Conservation (phyloP, 805 yeast genomes). For the Candida quercuum region DNA sequence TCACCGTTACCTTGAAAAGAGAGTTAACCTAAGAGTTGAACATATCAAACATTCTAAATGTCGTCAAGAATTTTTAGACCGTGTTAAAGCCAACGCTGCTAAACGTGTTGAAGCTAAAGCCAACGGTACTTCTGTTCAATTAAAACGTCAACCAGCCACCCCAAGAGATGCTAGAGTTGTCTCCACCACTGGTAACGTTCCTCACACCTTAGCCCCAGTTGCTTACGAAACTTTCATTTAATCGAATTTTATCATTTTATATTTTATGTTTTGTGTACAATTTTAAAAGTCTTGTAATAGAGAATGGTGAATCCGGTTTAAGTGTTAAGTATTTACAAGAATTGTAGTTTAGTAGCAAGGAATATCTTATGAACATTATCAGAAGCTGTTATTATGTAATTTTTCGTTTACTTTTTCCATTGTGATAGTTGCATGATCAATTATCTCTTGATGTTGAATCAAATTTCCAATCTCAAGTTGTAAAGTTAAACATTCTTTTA, state of each 20-base stretch:
- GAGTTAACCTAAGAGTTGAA: conserved; percentile 97
- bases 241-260: conserved; percentile 25
- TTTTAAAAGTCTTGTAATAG: conserved; percentile 5
- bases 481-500: conserved; percentile 34
- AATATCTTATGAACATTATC: too few species aligned
- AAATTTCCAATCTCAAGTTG: conserved; percentile 33
- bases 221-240: conserved; percentile 99
- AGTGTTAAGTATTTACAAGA: too few species aligned
- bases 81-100: conserved; percentile 96
- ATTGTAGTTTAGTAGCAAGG: too few species aligned
- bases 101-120: conserved; percentile 92
- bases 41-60: conserved; percentile 99
- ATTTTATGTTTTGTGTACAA: conserved; percentile 22
- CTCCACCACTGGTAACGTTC: conserved; percentile 74
- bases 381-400: conserved; percentile 8
- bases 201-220: conserved; percentile 98
- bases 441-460: conserved; percentile 26
- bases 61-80: conserved; percentile 97
- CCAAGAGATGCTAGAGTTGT: conserved; percentile 93
- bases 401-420: conserved; percentile 5
- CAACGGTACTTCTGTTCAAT: conserved; percentile 81
- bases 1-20: conserved; percentile 98
- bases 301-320: conserved; percentile 2
- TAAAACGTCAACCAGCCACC: conserved; percentile 97
- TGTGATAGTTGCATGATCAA: conserved; percentile 18